phyloP scores from a whole-genome alignment of 2,329 filamentous ascomycete species.

The Verticillium isaacii region DNA sequence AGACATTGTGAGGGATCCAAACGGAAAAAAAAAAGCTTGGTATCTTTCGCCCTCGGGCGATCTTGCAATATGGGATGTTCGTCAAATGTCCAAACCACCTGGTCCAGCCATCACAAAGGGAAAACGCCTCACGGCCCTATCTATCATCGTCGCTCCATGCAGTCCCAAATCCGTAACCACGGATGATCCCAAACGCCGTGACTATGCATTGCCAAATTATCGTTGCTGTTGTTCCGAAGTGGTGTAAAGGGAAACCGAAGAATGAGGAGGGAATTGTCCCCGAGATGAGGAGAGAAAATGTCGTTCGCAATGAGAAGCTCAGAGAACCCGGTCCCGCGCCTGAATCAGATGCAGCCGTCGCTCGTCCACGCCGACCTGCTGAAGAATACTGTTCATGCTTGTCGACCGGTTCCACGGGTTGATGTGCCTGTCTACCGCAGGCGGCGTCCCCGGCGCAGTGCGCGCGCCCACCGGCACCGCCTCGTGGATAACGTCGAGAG shows the following conservation, averaged over 20 bases:
- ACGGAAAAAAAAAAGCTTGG: not conserved
- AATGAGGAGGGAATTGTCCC: not conserved
- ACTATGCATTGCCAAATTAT: not conserved
- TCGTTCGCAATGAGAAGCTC: not conserved
- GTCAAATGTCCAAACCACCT: not conserved
- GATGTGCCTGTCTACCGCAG: not conserved
- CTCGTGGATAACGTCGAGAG: constrained; percentile 23
- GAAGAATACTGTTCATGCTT: constrained; percentile 10
- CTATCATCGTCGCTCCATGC: not conserved
- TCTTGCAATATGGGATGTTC: not conserved
- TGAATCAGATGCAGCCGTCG: constrained; percentile 29
- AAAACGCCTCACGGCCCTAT: not conserved
- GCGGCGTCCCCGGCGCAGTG: not conserved
- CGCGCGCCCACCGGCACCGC: not conserved
- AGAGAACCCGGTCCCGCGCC: constrained; percentile 27
- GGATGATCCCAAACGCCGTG: not conserved
- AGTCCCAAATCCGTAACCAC: not conserved
- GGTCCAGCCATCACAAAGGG: not conserved
- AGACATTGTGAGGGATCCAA: not conserved
- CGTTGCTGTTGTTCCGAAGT: not conserved
- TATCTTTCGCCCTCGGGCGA: not conserved
- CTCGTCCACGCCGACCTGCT: constrained; percentile 9
- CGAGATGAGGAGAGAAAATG: not conserved
- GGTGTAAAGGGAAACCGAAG: not conserved
- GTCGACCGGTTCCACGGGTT: constrained; percentile 10